Percentiles rank a stretch among this genome's conserved stretches.
Evolutionary conservation across 2,329 filamentous ascomycete species (phyloP).

Genomic region (Pseudogymnoascus sp.): DNA sequence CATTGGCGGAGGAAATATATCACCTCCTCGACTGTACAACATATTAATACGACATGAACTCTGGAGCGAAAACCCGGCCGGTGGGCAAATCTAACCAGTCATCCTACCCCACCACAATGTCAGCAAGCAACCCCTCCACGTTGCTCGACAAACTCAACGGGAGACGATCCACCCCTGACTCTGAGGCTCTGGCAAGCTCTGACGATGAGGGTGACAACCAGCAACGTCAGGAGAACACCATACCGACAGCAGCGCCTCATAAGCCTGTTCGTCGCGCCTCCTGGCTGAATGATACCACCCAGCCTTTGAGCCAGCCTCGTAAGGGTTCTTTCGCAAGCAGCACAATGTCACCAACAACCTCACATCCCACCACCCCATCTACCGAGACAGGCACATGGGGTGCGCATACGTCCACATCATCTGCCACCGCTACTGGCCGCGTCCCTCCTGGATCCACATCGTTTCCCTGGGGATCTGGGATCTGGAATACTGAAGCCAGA

Average conservation of each 20-base stretch:
- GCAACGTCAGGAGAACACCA: slow-evolving; percentile 41
- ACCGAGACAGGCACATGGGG: slow-evolving; percentile 55
- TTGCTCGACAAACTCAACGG: slow-evolving; percentile 69
- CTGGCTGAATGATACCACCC: slow-evolving; percentile 75
- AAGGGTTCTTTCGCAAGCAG: slow-evolving; percentile 70
- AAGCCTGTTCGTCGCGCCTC: slow-evolving; percentile 67
- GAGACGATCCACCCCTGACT: slow-evolving; percentile 84
- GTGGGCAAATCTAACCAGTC: slow-evolving; percentile 42
- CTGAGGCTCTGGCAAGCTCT: slow-evolving; percentile 85
- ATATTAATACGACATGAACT: slow-evolving; percentile 11
- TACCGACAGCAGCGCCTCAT: slow-evolving; percentile 40
- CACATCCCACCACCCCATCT: slow-evolving; percentile 73
- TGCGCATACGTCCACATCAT: slow-evolving; percentile 41
- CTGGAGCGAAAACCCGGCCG: slow-evolving; percentile 32
- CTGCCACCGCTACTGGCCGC: slow-evolving; percentile 35
- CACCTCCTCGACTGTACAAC: neutral
- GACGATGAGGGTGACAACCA: slow-evolving; percentile 79
- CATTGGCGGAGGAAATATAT: neutral
- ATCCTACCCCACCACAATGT: slow-evolving; percentile 35
- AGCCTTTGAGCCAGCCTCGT: slow-evolving; percentile 53
- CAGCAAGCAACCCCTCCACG: slow-evolving; percentile 54
- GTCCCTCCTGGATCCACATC: slow-evolving; percentile 35
- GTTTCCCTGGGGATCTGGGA: slow-evolving; percentile 71
- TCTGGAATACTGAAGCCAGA: slow-evolving; percentile 68
- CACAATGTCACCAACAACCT: slow-evolving; percentile 70